These are phyloP conservation scores for Daedaleopsis nitida DNA, from an alignment of 768 basidiomycete species.

Conservation along the genomic window DNA sequence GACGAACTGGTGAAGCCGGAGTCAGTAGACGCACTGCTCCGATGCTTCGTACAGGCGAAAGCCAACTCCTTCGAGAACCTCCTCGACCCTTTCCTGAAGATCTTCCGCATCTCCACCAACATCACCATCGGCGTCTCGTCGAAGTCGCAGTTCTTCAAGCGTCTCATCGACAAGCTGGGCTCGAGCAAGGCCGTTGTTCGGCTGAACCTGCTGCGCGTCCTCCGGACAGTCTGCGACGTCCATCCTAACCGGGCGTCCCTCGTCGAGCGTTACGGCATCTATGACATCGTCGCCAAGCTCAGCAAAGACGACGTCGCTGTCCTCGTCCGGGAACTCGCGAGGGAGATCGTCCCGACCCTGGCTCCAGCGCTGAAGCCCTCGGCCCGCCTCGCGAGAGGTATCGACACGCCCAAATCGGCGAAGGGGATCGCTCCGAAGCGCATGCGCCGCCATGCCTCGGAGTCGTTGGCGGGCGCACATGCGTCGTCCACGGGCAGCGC, in stretches of 20 bases:
- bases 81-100: conserved; percentile 90
- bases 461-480: conserved; percentile 47
- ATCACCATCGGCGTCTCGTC: conserved; percentile 73
- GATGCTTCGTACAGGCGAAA: conserved; percentile 83
- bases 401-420: conserved; percentile 39
- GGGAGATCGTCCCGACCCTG: conserved; percentile 80
- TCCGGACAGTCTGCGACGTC: conserved; percentile 84
- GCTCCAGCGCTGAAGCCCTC: conserved; percentile 68
- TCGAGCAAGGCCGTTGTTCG: conserved; percentile 86
- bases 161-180: conserved; percentile 80
- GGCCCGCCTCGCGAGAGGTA: conserved; percentile 34
- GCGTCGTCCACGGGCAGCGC: conserved; percentile 22
- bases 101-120: conserved; percentile 75
- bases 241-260: conserved; percentile 84
- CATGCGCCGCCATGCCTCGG: conserved; percentile 70
- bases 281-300: conserved; percentile 78
- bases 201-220: conserved; percentile 84
- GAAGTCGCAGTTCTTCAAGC: conserved; percentile 82
- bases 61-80: conserved; percentile 91
- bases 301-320: conserved; percentile 89
- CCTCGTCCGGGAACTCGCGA: conserved; percentile 84
- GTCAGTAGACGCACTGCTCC: conserved; percentile 67
- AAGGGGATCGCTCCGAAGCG: conserved; percentile 61
- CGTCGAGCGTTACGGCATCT: conserved; percentile 80
- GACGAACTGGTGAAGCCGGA: conserved; percentile 75